Evolutionary conservation across 176 grass and related monocot genomes (phyloP).

Genomic region (Stipa capillata): DNA sequence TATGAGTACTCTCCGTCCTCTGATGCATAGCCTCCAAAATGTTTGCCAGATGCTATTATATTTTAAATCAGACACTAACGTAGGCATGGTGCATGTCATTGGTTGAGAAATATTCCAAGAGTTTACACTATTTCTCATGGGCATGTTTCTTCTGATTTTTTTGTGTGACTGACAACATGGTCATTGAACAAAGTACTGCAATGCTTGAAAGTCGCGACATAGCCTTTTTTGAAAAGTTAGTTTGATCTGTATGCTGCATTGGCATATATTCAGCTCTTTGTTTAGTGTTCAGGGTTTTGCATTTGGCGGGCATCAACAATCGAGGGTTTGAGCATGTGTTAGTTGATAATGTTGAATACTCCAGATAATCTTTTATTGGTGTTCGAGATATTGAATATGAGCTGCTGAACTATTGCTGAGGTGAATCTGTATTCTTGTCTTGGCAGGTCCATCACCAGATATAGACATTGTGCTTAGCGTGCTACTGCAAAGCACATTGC

Average conservation of each 20-base stretch:
- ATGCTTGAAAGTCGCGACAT: neutral
- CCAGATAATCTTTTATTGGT: neutral
- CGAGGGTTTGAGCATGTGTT: neutral
- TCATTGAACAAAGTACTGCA: neutral
- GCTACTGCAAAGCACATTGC: conserved; percentile 63
- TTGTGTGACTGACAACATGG: neutral
- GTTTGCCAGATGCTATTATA: neutral
- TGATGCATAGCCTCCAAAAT: neutral
- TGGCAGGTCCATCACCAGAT: conserved; percentile 64
- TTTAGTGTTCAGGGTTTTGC: neutral
- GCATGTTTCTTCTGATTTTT: neutral
- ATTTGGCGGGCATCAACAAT: neutral
- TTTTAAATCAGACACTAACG: neutral
- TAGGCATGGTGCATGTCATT: neutral
- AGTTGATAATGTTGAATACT: neutral
- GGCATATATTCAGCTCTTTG: neutral
- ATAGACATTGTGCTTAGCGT: conserved; percentile 65
- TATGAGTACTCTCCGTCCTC: neutral
- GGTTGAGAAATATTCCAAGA: neutral
- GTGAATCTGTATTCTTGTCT: neutral
- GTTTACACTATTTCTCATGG: neutral
- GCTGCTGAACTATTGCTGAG: neutral
- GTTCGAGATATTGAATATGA: conserved; percentile 1
- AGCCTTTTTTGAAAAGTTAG: neutral
- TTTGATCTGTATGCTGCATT: neutral